Evolutionary conservation across 371 early-diverging fungal species (phyloP), one percentile per base, ranked within the genome.

Genomic region (Circinella minor): DNA sequence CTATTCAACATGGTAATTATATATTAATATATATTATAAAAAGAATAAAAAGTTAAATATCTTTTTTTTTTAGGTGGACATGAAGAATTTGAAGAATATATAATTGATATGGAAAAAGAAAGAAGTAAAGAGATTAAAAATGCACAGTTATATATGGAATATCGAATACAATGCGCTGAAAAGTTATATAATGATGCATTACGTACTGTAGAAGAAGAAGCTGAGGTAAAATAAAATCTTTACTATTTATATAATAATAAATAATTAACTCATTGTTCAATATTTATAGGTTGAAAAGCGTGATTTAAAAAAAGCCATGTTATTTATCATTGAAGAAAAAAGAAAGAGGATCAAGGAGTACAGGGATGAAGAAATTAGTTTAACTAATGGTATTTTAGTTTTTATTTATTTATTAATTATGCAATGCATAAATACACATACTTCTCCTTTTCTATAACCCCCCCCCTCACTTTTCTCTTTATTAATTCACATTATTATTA

Each of bases 261-360:
- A 18, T 54, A 6, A 14, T 15, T n/a, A 54, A 54, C 15, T 6
- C 54, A 6, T 13, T 54, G 15, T 15, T 8, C 0, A 54, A 20
- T 36, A 6, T 13, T 13, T n/a, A 51, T 34, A 70, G 70, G 67
- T 67, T 10, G 67, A 70, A 27, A 70, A 61, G 46, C 70, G 59
- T 27, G 65, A 67, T 17, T 48, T 71, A 9, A 55, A 67, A 38
- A 63, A 66, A 17, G 67, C 71, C 20, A 67, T 71, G 63, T 54
- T 71, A 20, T 48, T 67, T 49, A 67, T 62, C n/a, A 66, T 71
- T 20, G 71, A 71, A 46, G 71, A 61, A 47, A 71, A 71, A 49
- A 57, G 71, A 37, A 71, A 67, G 14, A 67, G 63, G 20, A 47
- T 71, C 6, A 66, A 63, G 57, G 71, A 71, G 38, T 47, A 71